Base-by-base conservation (phyloP, 2,329 filamentous ascomycete genomes). In the Colletotrichum sp. region DNA sequence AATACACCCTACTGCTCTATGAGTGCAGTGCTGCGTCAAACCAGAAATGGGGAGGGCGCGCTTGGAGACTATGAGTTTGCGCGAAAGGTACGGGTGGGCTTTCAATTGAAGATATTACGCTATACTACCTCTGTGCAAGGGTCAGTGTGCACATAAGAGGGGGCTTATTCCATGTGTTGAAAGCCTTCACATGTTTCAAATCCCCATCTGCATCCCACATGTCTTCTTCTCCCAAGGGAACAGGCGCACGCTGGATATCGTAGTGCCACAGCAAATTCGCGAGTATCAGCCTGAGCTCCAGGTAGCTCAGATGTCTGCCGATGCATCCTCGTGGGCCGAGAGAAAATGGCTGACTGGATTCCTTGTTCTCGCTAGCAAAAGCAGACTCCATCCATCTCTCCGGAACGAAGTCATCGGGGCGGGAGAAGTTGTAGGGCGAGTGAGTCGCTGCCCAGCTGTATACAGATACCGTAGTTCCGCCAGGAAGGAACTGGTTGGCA, bases 391-490 rank as follows among this genome's bases (percentile, higher is more conserved):
- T 65, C 83, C 78, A 84, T 8, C 81, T 75, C 74, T 79, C 82
- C 0, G 86, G 86, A 13, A 81, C 71, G 68, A 86, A 87, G 2
- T 79, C 78, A 15, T 82, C 74, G 1, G 85, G 82, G 2, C 80
- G 68, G 3, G 75, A 73, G 71, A 84, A 87, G 75, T 84, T 80
- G 4, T 75, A 34, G 10, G 80, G 76, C 34, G 80, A 79, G 57
- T 84, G 83, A 36, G 82, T 83, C 4, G 82, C 78, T 7, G 84
- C 80, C 80, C 81, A 85, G 39, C 80, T 77, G 73, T 79, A 80
- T 15, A 82, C 82, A 3, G 85, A 85, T 16, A 90, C 83, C 70
- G 88, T 86, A 28, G 80, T 80, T 21, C 82, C 81, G n/a, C 79
- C 82, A 6, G 83, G 82, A 13, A 84, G 75, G 74, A 75, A 78